A percentile compares a stretch with the other conserved stretches of the same genome.
These are phyloP conservation scores for Fusarium nanum DNA, from an alignment of 2,329 filamentous ascomycete species.

Conservation along the genomic window DNA sequence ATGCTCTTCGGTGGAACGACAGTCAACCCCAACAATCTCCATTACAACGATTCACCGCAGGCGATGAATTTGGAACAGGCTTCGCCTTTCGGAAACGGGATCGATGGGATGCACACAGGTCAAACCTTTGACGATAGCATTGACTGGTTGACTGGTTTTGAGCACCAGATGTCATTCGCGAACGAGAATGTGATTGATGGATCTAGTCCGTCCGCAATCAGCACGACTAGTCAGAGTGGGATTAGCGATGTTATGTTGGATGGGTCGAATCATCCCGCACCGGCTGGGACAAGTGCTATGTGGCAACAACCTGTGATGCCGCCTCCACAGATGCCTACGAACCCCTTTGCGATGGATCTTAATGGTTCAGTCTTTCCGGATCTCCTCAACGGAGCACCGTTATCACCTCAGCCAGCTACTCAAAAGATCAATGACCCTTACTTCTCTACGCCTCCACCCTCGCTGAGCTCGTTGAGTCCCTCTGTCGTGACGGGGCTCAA, in stretches of 20 bases:
- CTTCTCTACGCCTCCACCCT: conserved; percentile 82
- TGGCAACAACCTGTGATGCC: conserved; percentile 78
- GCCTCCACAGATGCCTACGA: conserved; percentile 74
- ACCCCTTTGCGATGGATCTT: conserved; percentile 80
- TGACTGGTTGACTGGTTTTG: conserved; percentile 85
- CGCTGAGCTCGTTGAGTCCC: conserved; percentile 78
- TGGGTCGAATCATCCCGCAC: conserved; percentile 74
- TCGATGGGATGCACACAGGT: conserved; percentile 67
- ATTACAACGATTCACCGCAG: conserved; percentile 84
- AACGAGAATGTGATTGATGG: conserved; percentile 89
- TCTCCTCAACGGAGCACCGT: conserved; percentile 75
- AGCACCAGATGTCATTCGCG: conserved; percentile 77
- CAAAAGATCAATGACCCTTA: conserved; percentile 79
- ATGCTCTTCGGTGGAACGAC: conserved; percentile 76
- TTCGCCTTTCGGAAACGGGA: conserved; percentile 69
- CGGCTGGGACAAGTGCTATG: conserved; percentile 67
- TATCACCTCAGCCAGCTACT: conserved; percentile 80
- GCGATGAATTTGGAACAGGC: conserved; percentile 71
- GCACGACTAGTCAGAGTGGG: conserved; percentile 90
- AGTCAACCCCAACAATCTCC: conserved; percentile 79
- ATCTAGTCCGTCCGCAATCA: conserved; percentile 95
- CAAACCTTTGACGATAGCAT: conserved; percentile 80
- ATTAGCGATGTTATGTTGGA: conserved; percentile 94
- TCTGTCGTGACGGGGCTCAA: conserved; percentile 75
- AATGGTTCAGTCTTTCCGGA: conserved; percentile 81